Base-by-base conservation (phyloP, 257 asterid genomes). In the Misopates orontium region DNA sequence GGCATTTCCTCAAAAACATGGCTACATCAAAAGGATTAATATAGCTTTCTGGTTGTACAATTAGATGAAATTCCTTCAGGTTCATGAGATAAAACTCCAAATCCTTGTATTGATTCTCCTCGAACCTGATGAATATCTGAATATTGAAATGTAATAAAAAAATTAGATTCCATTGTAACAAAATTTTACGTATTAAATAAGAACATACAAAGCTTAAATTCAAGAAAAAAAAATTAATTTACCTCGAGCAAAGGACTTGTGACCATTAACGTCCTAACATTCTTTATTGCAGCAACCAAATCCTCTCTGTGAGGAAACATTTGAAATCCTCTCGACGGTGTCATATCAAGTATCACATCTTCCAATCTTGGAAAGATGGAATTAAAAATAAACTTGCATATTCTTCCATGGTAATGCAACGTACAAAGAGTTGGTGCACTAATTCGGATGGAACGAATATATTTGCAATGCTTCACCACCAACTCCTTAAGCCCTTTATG, bases 41-140 rank as follows among this genome's bases (percentile, higher is more conserved):
- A n/a, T n/a, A n/a, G n/a, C n/a, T n/a, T n/a, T n/a, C n/a, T n/a
- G n/a, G n/a, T n/a, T n/a, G n/a, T n/a, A n/a, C n/a, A n/a, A n/a
- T n/a, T n/a, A n/a, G n/a, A n/a, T n/a, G n/a, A n/a, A n/a, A n/a
- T n/a, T n/a, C 80, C 60, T 40, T 51, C 24, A 83, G 19, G 8
- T 10, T 61, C 24, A 22, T 1, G 13, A 83, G 39, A 4, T 0
- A 1, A 36, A 70, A 79, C 0, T 49, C 52, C 54, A 77, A 44
- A 4, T 68, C 75, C 47, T 0, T 53, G 21, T 39, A 79, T 12
- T 48, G n/a, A 25, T 16, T 0, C 0, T 42, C 67, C 23, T 22
- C 47, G 51, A 45, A n/a, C 64, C 72, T n/a, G n/a, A n/a, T n/a
- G n/a, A n/a, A n/a, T n/a, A n/a, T 82, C 84, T 76, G 62, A 0